Evolutionary conservation across 2,329 filamentous ascomycete species (phyloP).

Genomic region (Colletotrichum sp.): DNA sequence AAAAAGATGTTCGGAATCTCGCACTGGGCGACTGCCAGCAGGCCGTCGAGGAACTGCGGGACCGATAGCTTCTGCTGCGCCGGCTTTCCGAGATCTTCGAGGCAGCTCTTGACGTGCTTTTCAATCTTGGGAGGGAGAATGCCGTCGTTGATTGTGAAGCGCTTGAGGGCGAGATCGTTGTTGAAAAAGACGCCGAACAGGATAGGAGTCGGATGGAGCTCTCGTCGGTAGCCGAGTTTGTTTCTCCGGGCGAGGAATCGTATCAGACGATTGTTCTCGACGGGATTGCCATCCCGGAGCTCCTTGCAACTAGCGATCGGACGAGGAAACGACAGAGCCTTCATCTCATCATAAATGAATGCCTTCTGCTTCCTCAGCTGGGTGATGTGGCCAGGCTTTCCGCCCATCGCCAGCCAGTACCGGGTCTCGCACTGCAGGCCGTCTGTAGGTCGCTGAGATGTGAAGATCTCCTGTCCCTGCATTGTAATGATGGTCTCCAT

Average conservation of each 20-base stretch:
- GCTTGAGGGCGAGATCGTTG: neutral
- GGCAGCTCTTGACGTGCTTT: neutral
- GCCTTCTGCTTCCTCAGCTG: neutral
- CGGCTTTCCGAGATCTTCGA: neutral
- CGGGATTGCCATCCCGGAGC: neutral
- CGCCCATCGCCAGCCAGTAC: neutral
- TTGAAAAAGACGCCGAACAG: neutral
- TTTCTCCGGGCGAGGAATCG: neutral
- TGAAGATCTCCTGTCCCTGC: neutral
- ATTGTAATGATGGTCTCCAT: neutral
- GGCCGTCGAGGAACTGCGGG: neutral
- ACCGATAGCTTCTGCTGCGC: neutral
- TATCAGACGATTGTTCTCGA: neutral
- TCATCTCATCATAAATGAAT: neutral
- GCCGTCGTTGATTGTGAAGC: neutral
- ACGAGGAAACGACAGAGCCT: neutral
- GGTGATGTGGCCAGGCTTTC: neutral
- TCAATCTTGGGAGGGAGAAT: neutral
- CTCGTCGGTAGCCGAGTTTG: neutral
- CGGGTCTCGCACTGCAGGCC: neutral
- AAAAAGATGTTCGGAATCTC: neutral
- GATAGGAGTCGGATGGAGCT: neutral
- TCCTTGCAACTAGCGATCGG: neutral
- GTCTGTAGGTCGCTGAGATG: neutral
- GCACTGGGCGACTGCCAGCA: neutral